These are phyloP conservation scores for Dryadomyces quercivorus DNA, from an alignment of 2,329 filamentous ascomycete genomes.

Conservation along the genomic window DNA sequence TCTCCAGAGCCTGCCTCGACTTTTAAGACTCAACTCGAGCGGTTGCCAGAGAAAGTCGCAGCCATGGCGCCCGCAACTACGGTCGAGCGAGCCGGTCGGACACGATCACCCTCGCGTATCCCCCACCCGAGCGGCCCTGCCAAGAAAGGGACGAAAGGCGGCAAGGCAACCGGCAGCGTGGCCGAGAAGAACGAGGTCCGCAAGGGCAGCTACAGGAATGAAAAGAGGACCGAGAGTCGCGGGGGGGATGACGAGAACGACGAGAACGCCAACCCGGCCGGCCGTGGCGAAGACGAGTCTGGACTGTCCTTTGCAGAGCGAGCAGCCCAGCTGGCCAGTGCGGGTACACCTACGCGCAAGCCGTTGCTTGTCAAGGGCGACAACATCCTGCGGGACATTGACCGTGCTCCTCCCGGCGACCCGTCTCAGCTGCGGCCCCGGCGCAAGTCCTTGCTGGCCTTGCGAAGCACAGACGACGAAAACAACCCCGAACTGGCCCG, in stretches of 20 bases:
- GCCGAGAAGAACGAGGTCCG: background rate
- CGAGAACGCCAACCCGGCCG: background rate
- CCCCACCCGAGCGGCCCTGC: background rate
- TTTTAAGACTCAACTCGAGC: too few species aligned
- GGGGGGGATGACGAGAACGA: background rate
- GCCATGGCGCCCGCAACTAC: background rate
- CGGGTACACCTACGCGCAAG: constrained; percentile 4
- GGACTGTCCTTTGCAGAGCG: constrained; percentile 9
- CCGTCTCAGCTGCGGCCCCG: constrained; percentile 15
- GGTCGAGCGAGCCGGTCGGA: background rate
- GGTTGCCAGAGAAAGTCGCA: too few species aligned
- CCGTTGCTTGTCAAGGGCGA: constrained; percentile 24
- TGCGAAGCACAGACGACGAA: background rate
- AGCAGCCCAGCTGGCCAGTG: background rate
- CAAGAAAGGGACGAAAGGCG: background rate
- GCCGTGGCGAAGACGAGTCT: background rate
- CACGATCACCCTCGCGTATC: background rate
- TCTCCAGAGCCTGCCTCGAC: background rate
- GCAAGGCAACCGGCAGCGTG: background rate
- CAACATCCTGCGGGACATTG: constrained; percentile 25
- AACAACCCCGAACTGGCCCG: constrained; percentile 12
- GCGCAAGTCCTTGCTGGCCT: constrained; percentile 14
- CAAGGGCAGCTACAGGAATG: too few species aligned
- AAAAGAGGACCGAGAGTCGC: background rate
- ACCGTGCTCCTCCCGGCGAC: constrained; percentile 27